These are phyloP conservation scores for Psilocybe cyanescens DNA, from an alignment of 768 basidiomycete species.

Conservation along the genomic window DNA sequence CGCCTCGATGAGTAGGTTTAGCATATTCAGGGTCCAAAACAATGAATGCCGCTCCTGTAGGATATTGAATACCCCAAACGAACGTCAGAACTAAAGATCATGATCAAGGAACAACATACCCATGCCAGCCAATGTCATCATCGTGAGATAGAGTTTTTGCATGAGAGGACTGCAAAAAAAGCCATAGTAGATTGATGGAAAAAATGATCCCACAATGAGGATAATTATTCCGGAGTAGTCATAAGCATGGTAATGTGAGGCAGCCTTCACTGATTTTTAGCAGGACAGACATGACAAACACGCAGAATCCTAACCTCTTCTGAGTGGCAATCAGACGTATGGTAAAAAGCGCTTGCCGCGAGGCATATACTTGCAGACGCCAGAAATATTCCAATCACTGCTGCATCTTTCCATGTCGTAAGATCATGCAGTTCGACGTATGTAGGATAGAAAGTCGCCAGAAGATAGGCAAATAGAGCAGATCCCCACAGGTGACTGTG, in stretches of 20 bases:
- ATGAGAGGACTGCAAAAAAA: slow-evolving; percentile 68
- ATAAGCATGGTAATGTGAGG: slow-evolving; percentile 61
- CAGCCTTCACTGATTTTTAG: slow-evolving; percentile 44
- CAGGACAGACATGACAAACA: slow-evolving; percentile 20
- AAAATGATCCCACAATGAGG: slow-evolving; percentile 79
- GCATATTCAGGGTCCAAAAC: slow-evolving; percentile 81
- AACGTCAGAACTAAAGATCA: slow-evolving; percentile 16
- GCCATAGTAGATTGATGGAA: slow-evolving; percentile 77
- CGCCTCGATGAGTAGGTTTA: slow-evolving; percentile 73
- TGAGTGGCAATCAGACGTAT: slow-evolving; percentile 77
- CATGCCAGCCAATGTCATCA: slow-evolving; percentile 55
- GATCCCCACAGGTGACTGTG: slow-evolving; percentile 81
- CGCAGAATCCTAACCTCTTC: slow-evolving; percentile 49
- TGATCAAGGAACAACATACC: slow-evolving; percentile 49
- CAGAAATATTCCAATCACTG: slow-evolving; percentile 68
- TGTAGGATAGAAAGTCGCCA: slow-evolving; percentile 53
- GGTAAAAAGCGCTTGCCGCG: slow-evolving; percentile 70
- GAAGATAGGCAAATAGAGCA: slow-evolving; percentile 58
- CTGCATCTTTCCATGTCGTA: slow-evolving; percentile 63
- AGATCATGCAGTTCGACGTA: slow-evolving; percentile 55
- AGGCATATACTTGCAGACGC: slow-evolving; percentile 76
- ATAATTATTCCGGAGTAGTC: slow-evolving; percentile 86
- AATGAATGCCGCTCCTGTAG: slow-evolving; percentile 67
- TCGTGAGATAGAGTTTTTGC: slow-evolving; percentile 57
- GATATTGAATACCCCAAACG: slow-evolving; percentile 20